A percentile compares a stretch with the other conserved stretches of the same genome.
Evolutionary conservation across 2,329 filamentous ascomycete genomes (phyloP).

Genomic region (Davidsoniella neocaledoniae): DNA sequence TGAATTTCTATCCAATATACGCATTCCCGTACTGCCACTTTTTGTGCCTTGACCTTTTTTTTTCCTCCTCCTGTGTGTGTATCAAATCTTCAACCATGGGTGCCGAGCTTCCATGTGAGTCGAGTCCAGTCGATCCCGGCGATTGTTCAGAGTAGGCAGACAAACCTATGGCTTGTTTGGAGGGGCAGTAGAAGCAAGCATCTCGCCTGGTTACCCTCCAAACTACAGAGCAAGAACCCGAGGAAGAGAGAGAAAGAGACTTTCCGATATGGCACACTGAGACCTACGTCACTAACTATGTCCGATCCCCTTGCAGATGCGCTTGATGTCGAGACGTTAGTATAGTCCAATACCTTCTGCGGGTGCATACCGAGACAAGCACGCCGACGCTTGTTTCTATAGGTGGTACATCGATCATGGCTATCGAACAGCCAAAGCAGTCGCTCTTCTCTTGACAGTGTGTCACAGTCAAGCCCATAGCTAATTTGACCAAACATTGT

Average conservation of each 20-base stretch:
- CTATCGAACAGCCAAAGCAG: neutral
- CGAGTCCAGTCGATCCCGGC: neutral
- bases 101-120: conserved; percentile 32
- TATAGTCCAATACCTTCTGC: conserved; percentile 10
- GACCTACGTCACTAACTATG: neutral
- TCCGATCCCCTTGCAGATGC: conserved; percentile 47
- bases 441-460: too few relatives aligned
- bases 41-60: neutral
- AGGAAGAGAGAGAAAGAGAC: too few relatives aligned
- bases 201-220: too few relatives aligned
- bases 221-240: too few relatives aligned
- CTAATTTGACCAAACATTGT: conserved; percentile 10
- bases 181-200: too few relatives aligned
- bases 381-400: neutral
- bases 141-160: neutral
- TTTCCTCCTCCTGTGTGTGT: neutral
- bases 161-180: neutral
- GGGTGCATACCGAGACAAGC: too few relatives aligned
- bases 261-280: neutral
- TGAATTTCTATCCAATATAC: too few relatives aligned
- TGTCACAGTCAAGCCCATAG: too few relatives aligned
- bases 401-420: neutral
- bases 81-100: conserved; percentile 23
- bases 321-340: conserved; percentile 87
- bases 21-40: neutral